phyloP scores from a whole-genome alignment of 768 basidiomycete species.

The Rhizopogon vesiculosus region DNA sequence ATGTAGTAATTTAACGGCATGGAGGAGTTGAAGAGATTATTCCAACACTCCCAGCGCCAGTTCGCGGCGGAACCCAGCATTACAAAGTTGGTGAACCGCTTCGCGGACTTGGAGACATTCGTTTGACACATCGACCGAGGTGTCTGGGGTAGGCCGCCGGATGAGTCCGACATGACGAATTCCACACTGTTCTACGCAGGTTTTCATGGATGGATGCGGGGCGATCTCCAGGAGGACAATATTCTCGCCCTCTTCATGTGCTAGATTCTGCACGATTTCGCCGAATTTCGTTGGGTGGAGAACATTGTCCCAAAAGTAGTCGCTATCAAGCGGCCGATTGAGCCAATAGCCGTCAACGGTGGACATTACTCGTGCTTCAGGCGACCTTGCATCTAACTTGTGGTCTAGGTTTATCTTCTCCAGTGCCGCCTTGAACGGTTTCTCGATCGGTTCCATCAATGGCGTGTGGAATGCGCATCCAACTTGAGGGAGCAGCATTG shows the following conservation, averaged over 20 bases:
- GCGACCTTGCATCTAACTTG: not conserved
- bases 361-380: slow-evolving; percentile 27
- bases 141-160: slow-evolving; percentile 23
- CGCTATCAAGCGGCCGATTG: slow-evolving; percentile 15
- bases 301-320: slow-evolving; percentile 34
- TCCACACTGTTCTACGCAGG: slow-evolving; percentile 29
- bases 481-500: slow-evolving; percentile 16
- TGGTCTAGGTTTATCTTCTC: not conserved
- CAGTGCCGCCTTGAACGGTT: slow-evolving; percentile 21
- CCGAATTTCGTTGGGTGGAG: slow-evolving; percentile 31
- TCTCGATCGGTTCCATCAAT: slow-evolving; percentile 30
- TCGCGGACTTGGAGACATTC: not conserved
- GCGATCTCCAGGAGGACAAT: slow-evolving; percentile 27
- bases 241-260: slow-evolving; percentile 23
- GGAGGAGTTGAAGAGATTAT: not conserved
- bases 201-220: slow-evolving; percentile 31
- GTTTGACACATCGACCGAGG: not conserved
- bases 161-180: slow-evolving; percentile 24
- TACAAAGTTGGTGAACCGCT: not conserved
- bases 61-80: not conserved
- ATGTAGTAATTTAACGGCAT: not conserved
- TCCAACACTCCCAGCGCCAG: not conserved
- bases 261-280: slow-evolving; percentile 26
- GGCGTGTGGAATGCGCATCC: slow-evolving; percentile 31
- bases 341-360: slow-evolving; percentile 30